phyloP scores from a whole-genome alignment of 176 grass and related monocot genomes.

The Ensete ventricosum region DNA sequence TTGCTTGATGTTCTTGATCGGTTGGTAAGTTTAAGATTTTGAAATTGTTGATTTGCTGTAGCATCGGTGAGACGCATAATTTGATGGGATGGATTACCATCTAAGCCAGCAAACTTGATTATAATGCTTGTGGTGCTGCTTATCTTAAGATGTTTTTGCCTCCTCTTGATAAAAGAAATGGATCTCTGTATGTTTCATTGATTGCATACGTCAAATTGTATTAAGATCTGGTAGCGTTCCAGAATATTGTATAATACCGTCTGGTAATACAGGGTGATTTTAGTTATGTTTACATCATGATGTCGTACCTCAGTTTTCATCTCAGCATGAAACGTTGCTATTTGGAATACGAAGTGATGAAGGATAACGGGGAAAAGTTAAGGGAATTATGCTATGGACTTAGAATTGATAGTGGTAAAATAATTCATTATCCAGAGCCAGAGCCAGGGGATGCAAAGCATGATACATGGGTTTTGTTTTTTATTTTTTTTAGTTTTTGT shows the following conservation, averaged over 20 bases:
- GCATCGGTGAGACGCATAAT: background rate
- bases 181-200: too few relatives aligned
- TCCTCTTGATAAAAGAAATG: background rate
- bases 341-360: background rate
- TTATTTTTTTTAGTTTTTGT: background rate
- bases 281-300: background rate
- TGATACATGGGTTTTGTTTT: too few relatives aligned
- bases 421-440: background rate
- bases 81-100: background rate
- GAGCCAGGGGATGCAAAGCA: too few relatives aligned
- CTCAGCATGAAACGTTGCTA: background rate
- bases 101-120: background rate
- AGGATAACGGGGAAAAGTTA: background rate
- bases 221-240: too few relatives aligned
- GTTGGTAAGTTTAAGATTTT: background rate
- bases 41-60: conserved; percentile 4
- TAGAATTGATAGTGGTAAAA: background rate
- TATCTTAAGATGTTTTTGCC: background rate
- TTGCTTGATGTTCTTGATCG: background rate
- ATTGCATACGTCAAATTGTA: background rate
- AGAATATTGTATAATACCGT: too few relatives aligned
- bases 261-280: background rate
- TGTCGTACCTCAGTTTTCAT: background rate
- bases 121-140: background rate
- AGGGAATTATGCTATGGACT: background rate